These are phyloP conservation scores for Setaria viridis DNA, from an alignment of 202 grass and related monocot species.

Conservation along the genomic window DNA sequence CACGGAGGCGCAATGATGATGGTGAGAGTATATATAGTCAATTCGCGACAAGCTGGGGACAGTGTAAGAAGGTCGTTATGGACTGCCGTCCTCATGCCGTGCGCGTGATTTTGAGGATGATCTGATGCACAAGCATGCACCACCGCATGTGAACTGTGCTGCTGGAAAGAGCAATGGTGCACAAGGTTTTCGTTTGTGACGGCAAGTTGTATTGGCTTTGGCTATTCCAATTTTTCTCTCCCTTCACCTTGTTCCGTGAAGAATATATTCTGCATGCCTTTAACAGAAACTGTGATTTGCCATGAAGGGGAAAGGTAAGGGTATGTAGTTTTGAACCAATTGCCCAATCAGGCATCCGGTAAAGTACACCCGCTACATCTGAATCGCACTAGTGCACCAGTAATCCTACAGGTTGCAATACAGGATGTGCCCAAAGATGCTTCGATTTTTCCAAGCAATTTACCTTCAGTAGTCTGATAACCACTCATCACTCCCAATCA, in stretches of 20 bases:
- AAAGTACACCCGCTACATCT: background rate
- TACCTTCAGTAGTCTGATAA: background rate
- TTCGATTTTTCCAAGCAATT: background rate
- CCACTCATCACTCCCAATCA: background rate
- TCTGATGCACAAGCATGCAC: constrained; percentile 49
- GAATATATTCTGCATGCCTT: background rate
- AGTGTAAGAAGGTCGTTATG: constrained; percentile 44
- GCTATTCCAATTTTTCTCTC: background rate
- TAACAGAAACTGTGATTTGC: background rate
- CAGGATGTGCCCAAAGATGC: background rate
- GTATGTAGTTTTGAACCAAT: background rate
- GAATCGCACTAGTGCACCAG: background rate
- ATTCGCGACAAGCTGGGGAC: background rate
- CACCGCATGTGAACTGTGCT: constrained; percentile 45
- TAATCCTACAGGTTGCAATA: background rate
- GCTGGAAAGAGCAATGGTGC: constrained; percentile 34
- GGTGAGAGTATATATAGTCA: background rate
- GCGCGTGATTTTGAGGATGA: constrained; percentile 38
- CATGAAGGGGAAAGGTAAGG: background rate
- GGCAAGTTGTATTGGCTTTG: background rate
- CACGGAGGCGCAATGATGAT: constrained; percentile 12
- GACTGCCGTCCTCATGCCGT: constrained; percentile 41
- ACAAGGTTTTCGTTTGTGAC: constrained; percentile 11
- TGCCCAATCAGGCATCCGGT: background rate
- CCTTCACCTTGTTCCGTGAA: background rate